These are phyloP conservation scores for Apiospora koreana DNA, from an alignment of 2,329 filamentous ascomycete genomes.

Conservation along the genomic window DNA sequence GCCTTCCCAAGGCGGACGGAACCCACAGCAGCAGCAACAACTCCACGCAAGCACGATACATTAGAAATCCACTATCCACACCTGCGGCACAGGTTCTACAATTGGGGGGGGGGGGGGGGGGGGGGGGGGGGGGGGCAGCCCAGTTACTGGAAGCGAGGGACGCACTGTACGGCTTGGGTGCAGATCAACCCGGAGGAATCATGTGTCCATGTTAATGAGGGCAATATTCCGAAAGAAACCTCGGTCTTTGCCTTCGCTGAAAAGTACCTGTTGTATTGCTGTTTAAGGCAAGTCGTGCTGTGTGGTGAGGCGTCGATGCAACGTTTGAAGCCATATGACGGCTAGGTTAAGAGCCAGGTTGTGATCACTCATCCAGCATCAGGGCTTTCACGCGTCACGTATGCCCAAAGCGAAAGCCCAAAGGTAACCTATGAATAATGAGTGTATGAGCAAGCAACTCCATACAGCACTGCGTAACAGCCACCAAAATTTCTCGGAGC, in stretches of 20 bases:
- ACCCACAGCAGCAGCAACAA: neutral
- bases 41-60: conserved; percentile 1
- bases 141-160: neutral
- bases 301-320: neutral
- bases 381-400: neutral
- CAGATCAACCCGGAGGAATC: neutral
- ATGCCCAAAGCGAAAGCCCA: neutral
- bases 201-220: neutral
- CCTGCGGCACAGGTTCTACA: neutral
- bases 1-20: neutral
- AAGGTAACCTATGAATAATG: neutral
- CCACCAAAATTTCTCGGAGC: neutral
- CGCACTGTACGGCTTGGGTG: neutral
- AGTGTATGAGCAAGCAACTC: neutral
- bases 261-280: neutral
- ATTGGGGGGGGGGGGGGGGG: too few relatives aligned
- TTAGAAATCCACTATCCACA: neutral
- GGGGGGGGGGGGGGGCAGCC: neutral
- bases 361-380: neutral
- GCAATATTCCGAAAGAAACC: neutral
- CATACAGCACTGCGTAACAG: conserved; percentile 4
- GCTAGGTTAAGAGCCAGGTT: neutral
- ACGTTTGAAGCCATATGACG: neutral
- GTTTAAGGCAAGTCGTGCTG: neutral
- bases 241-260: neutral